Evolutionary conservation across 192 early-diverging fungal species (phyloP).

Genomic region (Diversispora epigaea): DNA sequence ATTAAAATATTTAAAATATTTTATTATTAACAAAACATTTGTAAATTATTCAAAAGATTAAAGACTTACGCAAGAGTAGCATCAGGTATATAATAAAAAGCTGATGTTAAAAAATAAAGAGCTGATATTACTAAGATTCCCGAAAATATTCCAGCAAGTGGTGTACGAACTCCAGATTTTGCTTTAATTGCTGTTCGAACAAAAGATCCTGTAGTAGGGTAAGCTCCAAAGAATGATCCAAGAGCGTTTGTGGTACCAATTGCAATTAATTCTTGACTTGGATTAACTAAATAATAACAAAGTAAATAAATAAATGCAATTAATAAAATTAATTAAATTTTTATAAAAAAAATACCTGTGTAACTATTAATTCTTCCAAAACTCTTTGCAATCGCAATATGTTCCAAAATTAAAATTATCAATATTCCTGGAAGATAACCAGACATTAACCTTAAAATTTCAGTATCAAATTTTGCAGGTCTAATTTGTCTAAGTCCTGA

Average conservation of each 20-base stretch:
- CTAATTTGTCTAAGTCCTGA: constrained; percentile 67
- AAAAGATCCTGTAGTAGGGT: constrained; percentile 91
- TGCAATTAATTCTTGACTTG: constrained; percentile 89
- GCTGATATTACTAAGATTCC: constrained; percentile 77
- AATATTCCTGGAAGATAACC: constrained; percentile 52
- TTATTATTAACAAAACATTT: background rate
- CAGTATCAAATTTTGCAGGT: constrained; percentile 41
- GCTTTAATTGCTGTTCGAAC: constrained; percentile 90
- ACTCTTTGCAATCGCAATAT: constrained; percentile 84
- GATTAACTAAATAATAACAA: constrained; percentile 37
- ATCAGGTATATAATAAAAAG: constrained; percentile 83
- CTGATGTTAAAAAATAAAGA: constrained; percentile 77
- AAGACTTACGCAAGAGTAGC: constrained; percentile 60
- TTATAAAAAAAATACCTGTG: constrained; percentile 51
- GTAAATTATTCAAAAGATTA: background rate
- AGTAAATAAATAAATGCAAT: background rate
- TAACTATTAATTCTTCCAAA: constrained; percentile 87
- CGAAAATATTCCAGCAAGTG: constrained; percentile 76
- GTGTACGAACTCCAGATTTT: constrained; percentile 82
- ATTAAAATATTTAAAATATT: background rate
- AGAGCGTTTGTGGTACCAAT: constrained; percentile 86
- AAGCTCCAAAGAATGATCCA: constrained; percentile 84
- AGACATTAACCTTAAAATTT: background rate
- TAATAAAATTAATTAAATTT: background rate
- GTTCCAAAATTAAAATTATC: constrained; percentile 86